Evolutionary conservation across 495 filamentous ascomycete genomes (phyloP).

Genomic region (Xylaria scruposa): DNA sequence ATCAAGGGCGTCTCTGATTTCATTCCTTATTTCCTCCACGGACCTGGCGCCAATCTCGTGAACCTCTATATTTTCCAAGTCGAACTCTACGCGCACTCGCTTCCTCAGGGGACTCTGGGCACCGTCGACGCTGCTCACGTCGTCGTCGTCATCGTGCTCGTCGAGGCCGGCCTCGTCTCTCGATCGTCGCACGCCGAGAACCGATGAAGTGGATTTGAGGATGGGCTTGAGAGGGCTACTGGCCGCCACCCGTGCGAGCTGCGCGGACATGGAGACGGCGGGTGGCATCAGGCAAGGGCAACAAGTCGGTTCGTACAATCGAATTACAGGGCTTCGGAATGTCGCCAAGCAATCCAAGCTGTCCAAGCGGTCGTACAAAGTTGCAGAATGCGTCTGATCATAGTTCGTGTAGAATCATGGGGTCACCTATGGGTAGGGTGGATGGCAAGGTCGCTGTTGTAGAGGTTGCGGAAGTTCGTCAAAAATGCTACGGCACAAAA

Average conservation of each 20-base stretch:
- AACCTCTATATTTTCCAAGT: slow-evolving; percentile 71
- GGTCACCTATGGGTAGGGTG: neutral
- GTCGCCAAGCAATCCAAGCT: slow-evolving; percentile 26
- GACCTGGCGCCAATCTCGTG: slow-evolving; percentile 56
- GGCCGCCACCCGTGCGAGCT: slow-evolving; percentile 29
- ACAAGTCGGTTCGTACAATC: neutral
- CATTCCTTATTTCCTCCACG: slow-evolving; percentile 67
- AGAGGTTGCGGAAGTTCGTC: slow-evolving; percentile 3
- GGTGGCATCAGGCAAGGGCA: slow-evolving; percentile 11
- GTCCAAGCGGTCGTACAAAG: slow-evolving; percentile 19
- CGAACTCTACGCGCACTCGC: slow-evolving; percentile 71
- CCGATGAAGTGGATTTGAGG: slow-evolving; percentile 46
- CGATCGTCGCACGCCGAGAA: slow-evolving; percentile 46
- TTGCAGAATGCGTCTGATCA: slow-evolving; percentile 20
- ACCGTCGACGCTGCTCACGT: slow-evolving; percentile 56
- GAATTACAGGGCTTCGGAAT: slow-evolving; percentile 15
- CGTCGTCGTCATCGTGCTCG: slow-evolving; percentile 49
- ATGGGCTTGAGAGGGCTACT: slow-evolving; percentile 52
- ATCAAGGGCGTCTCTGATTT: slow-evolving; percentile 77
- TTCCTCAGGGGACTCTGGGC: slow-evolving; percentile 48
- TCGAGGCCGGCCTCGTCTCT: slow-evolving; percentile 49
- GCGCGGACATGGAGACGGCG: slow-evolving; percentile 32
- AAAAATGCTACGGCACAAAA: slow-evolving; percentile 21
- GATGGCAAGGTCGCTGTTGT: neutral
- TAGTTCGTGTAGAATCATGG: slow-evolving; percentile 8